These are phyloP conservation scores for Suillus lakei DNA, from an alignment of 768 basidiomycete species.

Conservation along the genomic window DNA sequence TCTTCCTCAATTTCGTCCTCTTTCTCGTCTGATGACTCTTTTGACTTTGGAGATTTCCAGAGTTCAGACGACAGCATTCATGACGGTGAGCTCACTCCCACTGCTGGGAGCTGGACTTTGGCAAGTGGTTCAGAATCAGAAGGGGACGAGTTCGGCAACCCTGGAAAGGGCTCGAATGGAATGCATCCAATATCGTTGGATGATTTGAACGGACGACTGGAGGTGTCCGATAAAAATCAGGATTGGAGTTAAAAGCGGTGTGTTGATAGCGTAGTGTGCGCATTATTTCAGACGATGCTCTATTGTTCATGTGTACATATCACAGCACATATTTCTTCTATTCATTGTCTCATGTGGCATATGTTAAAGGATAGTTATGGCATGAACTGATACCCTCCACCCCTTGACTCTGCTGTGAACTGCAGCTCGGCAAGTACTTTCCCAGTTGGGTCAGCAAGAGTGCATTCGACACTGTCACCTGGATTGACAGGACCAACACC, in stretches of 20 bases:
- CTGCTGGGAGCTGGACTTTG: constrained; percentile 73
- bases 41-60: constrained; percentile 84
- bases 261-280: background rate
- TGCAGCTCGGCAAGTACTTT: constrained; percentile 63
- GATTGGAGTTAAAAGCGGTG: constrained; percentile 16
- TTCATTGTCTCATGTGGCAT: background rate
- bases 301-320: constrained; percentile 9
- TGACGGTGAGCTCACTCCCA: constrained; percentile 61
- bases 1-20: constrained; percentile 52
- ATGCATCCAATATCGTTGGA: constrained; percentile 34
- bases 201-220: constrained; percentile 28
- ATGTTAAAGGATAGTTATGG: constrained; percentile 21
- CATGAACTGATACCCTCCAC: constrained; percentile 70
- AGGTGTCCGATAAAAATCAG: constrained; percentile 11
- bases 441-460: constrained; percentile 58
- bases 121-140: constrained; percentile 45
- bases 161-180: constrained; percentile 15
- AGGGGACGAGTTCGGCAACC: constrained; percentile 32
- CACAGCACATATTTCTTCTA: constrained; percentile 5
- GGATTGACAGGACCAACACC: constrained; percentile 82
- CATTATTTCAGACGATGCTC: constrained; percentile 2
- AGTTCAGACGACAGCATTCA: constrained; percentile 38
- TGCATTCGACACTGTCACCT: constrained; percentile 82
- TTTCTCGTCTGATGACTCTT: constrained; percentile 70
- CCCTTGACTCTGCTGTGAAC: constrained; percentile 67